These are phyloP conservation scores for Candida tropicalis DNA, from an alignment of 1,139 yeast species.

Conservation along the genomic window DNA sequence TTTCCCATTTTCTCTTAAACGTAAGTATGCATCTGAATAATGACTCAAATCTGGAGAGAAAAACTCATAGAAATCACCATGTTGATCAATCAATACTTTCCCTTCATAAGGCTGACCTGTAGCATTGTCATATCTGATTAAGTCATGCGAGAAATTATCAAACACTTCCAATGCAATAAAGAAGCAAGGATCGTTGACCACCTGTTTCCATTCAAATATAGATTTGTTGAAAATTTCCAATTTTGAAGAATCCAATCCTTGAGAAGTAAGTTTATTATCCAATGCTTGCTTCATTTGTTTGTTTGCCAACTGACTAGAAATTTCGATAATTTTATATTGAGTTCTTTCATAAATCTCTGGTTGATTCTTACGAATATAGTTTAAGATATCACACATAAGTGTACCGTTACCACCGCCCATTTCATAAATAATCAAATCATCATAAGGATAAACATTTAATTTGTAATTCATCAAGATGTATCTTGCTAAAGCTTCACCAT, in stretches of 20 bases:
- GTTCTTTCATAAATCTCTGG: slow-evolving; percentile 75
- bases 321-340: slow-evolving; percentile 75
- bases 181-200: slow-evolving; percentile 71
- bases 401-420: slow-evolving; percentile 95
- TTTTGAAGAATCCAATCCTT: slow-evolving; percentile 48
- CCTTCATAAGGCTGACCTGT: slow-evolving; percentile 78
- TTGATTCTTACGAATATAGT: slow-evolving; percentile 60
- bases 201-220: slow-evolving; percentile 71
- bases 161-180: slow-evolving; percentile 83
- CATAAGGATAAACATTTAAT: slow-evolving; percentile 58
- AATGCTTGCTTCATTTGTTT: slow-evolving; percentile 55
- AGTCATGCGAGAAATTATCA: slow-evolving; percentile 84
- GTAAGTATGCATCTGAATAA: slow-evolving; percentile 57
- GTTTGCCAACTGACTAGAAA: slow-evolving; percentile 66
- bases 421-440: slow-evolving; percentile 75
- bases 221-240: slow-evolving; percentile 73
- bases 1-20: slow-evolving; percentile 53
- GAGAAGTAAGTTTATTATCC: slow-evolving; percentile 34
- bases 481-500: slow-evolving; percentile 83
- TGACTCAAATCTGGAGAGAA: slow-evolving; percentile 69
- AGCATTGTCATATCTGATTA: slow-evolving; percentile 70
- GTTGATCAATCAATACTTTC: slow-evolving; percentile 70
- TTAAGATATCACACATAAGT: slow-evolving; percentile 75
- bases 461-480: slow-evolving; percentile 72
- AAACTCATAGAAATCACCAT: slow-evolving; percentile 78